Base-by-base conservation (phyloP, 805 yeast genomes). In the Starmerella potacharoeniae region DNA sequence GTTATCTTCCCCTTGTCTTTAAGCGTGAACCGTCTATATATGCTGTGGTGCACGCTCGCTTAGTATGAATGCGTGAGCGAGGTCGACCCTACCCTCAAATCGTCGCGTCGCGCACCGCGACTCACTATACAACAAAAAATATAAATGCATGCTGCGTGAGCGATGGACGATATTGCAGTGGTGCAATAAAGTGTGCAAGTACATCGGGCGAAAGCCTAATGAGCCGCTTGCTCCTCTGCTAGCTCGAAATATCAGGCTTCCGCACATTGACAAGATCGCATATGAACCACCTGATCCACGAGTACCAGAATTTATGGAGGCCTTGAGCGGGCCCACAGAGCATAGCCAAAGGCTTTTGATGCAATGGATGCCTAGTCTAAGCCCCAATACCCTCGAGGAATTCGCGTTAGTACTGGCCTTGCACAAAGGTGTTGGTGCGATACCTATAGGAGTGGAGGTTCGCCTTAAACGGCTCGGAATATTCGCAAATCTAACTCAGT, bases 101-200 rank as follows among this genome's bases (percentile, higher is more conserved):
- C 16, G 34, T 46, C 49, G 49, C 49, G 49, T 7, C 40, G 40
- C 49, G 49, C 13, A 22, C 22, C 22, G 22, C 22, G 22, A 5
- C 11, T 43, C 10, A 29, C 16, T 14, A 28, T 4, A 6, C 11
- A 8, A 6, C 7, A 16, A 6, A 29, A 30, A 17, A 43, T 5
- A 6, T 33, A 4, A 22, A 54, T 54, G 56, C 11, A 54, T 56
- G 59, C 42, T 16, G 10, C 44, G 42, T 11, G 43, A 8, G n/a
- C 17, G 39, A 28, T 55, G 60, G 60, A 53, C 55, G 8, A 13
- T 53, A 2, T 31, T 57, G 45, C 48, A 55, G 28, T 57, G 60
- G 60, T 30, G 45, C 36, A 11, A 51, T 9, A 14, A 17, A 14
- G 29, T 28, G 5, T 55, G 52, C 34, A 36, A 17, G 34, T 57